These are phyloP conservation scores for Glomus cerebriforme DNA, from an alignment of 192 early-diverging fungal species.

Conservation along the genomic window DNA sequence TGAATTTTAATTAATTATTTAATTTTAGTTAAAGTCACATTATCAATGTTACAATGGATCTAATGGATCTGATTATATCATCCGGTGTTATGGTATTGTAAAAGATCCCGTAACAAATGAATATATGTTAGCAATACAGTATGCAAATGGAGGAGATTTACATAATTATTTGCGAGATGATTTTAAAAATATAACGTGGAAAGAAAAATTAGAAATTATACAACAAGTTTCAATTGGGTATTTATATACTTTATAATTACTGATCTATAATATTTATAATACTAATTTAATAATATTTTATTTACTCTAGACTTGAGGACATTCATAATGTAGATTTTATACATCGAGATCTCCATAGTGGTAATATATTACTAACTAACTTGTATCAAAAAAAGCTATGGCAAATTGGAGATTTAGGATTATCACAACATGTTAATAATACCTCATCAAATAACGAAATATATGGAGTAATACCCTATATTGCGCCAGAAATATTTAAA, in stretches of 20 bases:
- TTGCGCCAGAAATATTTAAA: no score
- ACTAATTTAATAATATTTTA: background rate
- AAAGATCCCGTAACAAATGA: background rate
- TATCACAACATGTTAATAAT: no score
- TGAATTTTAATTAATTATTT: background rate
- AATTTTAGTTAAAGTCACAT: background rate
- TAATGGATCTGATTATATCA: background rate
- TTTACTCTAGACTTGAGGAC: background rate
- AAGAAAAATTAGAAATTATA: slow-evolving; percentile 10
- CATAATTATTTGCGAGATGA: background rate
- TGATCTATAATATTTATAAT: background rate
- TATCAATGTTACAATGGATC: background rate
- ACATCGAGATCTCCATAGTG: no score
- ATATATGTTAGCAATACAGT: background rate
- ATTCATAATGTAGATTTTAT: no score
- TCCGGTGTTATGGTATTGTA: background rate
- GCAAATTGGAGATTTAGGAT: background rate
- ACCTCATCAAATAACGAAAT: no score
- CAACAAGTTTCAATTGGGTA: background rate
- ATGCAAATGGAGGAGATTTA: background rate
- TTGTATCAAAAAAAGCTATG: no score
- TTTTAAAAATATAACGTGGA: background rate
- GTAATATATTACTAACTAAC: background rate
- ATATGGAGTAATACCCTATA: no score
- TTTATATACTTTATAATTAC: background rate